Evolutionary conservation across 164 flowering plant species (phyloP).

Genomic region (Akebia trifoliata): DNA sequence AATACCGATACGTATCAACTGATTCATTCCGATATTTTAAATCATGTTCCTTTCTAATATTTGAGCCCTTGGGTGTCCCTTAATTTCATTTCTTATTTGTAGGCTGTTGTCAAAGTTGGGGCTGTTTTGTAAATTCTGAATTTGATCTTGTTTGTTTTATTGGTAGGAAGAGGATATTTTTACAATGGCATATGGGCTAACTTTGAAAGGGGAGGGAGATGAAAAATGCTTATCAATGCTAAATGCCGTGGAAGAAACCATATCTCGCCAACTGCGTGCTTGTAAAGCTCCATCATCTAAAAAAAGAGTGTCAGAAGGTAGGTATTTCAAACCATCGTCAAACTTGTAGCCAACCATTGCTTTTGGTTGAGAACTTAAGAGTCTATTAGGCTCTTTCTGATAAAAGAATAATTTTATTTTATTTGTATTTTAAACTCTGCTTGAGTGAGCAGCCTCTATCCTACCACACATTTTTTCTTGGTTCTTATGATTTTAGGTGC

Average conservation of each 20-base stretch:
- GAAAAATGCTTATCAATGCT: constrained; percentile 77
- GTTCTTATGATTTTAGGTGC: too few relatives aligned
- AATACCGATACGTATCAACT: too few relatives aligned
- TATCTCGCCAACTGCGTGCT: constrained; percentile 83
- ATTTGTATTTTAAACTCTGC: neutral
- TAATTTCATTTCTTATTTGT: too few relatives aligned
- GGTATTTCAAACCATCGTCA: neutral
- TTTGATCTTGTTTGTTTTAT: neutral
- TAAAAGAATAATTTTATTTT: neutral
- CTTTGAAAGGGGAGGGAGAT: constrained; percentile 76
- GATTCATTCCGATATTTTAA: too few relatives aligned
- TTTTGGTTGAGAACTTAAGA: neutral
- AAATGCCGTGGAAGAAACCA: constrained; percentile 91
- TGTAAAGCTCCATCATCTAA: constrained; percentile 64
- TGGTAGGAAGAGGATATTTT: constrained; percentile 92
- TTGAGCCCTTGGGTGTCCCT: too few relatives aligned
- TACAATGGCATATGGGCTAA: constrained; percentile 78
- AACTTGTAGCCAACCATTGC: neutral
- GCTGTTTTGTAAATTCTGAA: neutral
- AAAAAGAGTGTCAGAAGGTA: constrained; percentile 69
- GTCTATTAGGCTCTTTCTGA: neutral
- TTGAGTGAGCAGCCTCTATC: too few relatives aligned
- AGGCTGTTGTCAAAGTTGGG: neutral
- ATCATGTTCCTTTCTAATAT: too few relatives aligned
- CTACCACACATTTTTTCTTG: too few relatives aligned